Evolutionary conservation across 2,329 filamentous ascomycete genomes (phyloP).

Genomic region (Cladophialophora carrionii): DNA sequence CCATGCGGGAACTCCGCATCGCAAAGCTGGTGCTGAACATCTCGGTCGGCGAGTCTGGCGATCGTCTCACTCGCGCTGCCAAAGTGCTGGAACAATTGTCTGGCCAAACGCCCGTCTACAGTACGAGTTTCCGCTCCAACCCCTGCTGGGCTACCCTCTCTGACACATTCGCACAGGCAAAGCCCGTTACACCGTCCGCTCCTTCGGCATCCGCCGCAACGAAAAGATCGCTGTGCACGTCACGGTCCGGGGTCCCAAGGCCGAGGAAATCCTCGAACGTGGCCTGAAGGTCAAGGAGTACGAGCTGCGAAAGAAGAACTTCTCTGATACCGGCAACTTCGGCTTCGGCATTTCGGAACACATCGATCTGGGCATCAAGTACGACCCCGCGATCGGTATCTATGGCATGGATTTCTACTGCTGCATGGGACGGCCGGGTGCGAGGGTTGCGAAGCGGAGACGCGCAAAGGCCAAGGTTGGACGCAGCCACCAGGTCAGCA

Average conservation of each 20-base stretch:
- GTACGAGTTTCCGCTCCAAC: constrained; percentile 59
- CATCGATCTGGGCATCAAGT: constrained; percentile 99
- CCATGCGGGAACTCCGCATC: constrained; percentile 99
- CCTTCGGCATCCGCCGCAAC: constrained; percentile 99
- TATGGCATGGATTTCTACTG: constrained; percentile 99
- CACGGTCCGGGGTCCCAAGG: constrained; percentile 98
- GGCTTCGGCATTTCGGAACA: constrained; percentile 99
- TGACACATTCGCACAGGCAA: constrained; percentile 67
- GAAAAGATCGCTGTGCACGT: constrained; percentile 99
- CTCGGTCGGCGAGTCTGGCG: constrained; percentile 99
- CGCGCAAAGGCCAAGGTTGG: constrained; percentile 86
- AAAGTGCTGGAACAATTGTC: constrained; percentile 99
- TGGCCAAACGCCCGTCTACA: constrained; percentile 99
- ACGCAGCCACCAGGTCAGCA: constrained; percentile 87
- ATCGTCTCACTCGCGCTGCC: constrained; percentile 98
- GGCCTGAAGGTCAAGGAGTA: constrained; percentile 99
- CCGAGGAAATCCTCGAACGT: constrained; percentile 99
- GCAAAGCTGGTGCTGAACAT: constrained; percentile 99
- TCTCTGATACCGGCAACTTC: constrained; percentile 99
- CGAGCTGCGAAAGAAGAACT: constrained; percentile 99
- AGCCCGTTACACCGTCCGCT: constrained; percentile 99
- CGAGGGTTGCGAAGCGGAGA: constrained; percentile 94
- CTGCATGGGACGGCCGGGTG: constrained; percentile 99
- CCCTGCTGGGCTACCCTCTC: not conserved
- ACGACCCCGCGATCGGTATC: constrained; percentile 96